Percentiles rank a stretch among this genome's conserved stretches.
phyloP scores from a whole-genome alignment of 2,329 filamentous ascomycete genomes.

The Xylariaceae sp. region DNA sequence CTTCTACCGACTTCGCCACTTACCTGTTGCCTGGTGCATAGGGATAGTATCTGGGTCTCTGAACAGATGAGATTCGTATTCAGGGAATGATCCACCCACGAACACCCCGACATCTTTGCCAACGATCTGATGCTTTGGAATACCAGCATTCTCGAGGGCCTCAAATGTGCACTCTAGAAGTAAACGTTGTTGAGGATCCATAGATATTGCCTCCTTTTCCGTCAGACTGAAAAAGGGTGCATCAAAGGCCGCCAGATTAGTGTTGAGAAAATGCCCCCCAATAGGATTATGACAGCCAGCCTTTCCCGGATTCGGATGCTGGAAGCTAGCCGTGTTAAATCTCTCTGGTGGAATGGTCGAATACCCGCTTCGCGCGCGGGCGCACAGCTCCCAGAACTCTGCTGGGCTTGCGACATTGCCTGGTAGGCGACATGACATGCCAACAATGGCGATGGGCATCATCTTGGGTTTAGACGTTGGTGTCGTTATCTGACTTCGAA shows the following conservation, averaged over 20 bases:
- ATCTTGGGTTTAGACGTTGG: constrained; percentile 20
- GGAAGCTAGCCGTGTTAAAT: constrained; percentile 49
- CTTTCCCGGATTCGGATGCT: constrained; percentile 45
- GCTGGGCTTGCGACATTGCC: constrained; percentile 44
- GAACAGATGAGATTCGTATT: constrained; percentile 54
- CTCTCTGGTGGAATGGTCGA: constrained; percentile 48
- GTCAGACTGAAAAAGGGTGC: constrained; percentile 60
- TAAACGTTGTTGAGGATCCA: constrained; percentile 62
- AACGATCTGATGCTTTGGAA: constrained; percentile 53
- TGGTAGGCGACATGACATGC: constrained; percentile 46
- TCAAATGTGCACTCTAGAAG: constrained; percentile 61
- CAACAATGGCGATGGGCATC: constrained; percentile 44
- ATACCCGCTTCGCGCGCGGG: constrained; percentile 45
- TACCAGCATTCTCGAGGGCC: constrained; percentile 58
- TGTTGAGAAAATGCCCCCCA: constrained; percentile 48
- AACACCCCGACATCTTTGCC: constrained; percentile 58
- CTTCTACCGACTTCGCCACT: constrained; percentile 23
- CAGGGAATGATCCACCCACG: constrained; percentile 53
- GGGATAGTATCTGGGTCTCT: constrained; percentile 54
- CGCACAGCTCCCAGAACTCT: constrained; percentile 47
- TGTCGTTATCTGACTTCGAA: background rate
- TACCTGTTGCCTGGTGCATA: constrained; percentile 59
- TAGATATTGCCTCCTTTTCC: constrained; percentile 53
- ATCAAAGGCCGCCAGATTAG: constrained; percentile 55
- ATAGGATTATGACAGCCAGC: constrained; percentile 45